Evolutionary conservation across 495 filamentous ascomycete species (phyloP).

Genomic region (Lasiosphaeriaceae sp.): DNA sequence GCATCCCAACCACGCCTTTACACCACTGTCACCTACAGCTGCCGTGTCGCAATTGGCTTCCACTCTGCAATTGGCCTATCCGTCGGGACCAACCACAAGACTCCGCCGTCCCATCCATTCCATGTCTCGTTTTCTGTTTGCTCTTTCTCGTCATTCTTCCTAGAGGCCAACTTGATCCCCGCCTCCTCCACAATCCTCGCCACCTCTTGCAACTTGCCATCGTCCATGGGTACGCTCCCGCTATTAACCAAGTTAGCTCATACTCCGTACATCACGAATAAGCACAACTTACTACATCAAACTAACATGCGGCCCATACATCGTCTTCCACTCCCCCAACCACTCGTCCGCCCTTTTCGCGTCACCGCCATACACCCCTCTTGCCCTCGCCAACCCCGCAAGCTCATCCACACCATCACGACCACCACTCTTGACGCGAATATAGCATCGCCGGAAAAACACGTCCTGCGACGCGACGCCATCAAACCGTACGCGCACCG

Average conservation of each 20-base stretch:
- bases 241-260: conserved; percentile 8
- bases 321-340: conserved; percentile 21
- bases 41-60: conserved; percentile 24
- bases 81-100: conserved; percentile 30
- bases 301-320: conserved; percentile 29
- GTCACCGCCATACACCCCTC: conserved; percentile 17
- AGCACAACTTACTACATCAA: conserved; percentile 28
- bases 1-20: too few relatives aligned
- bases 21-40: too few relatives aligned
- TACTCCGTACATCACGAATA: too few relatives aligned
- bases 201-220: conserved; percentile 15
- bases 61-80: conserved; percentile 25
- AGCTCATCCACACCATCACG: conserved; percentile 18
- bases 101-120: conserved; percentile 28
- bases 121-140: not conserved
- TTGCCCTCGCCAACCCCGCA: conserved; percentile 19
- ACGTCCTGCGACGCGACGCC: conserved; percentile 19
- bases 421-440: conserved; percentile 16
- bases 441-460: conserved; percentile 26
- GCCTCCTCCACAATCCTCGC: conserved; percentile 18
- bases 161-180: conserved; percentile 11
- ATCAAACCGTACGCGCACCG: conserved; percentile 18
- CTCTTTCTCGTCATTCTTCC: not conserved
- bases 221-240: conserved; percentile 19
- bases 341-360: conserved; percentile 19